Evolutionary conservation across 2,329 filamentous ascomycete species (phyloP).

Genomic region (Didymella sp.): DNA sequence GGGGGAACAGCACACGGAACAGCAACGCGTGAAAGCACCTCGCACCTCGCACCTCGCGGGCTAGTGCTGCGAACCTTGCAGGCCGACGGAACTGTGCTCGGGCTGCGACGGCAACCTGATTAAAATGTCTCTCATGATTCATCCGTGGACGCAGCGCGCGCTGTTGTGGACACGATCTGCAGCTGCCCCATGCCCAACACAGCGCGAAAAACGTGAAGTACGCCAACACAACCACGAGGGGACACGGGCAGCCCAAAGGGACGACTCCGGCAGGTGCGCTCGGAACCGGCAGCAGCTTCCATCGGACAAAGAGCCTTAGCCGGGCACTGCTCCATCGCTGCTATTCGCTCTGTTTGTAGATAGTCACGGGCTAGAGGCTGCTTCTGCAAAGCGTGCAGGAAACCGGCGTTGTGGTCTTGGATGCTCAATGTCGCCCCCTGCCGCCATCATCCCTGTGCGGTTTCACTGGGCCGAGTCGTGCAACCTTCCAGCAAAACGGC

Average conservation of each 20-base stretch:
- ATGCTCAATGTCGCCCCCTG: slow-evolving; percentile 3
- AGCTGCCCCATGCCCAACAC: slow-evolving; percentile 13
- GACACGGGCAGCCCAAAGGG: background rate
- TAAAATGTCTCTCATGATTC: slow-evolving; percentile 17
- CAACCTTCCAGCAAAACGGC: slow-evolving; percentile 12
- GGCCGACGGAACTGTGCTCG: slow-evolving; percentile 2
- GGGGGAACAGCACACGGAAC: slow-evolving; percentile 1
- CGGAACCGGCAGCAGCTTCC: slow-evolving; percentile 13
- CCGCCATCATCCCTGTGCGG: slow-evolving; percentile 10
- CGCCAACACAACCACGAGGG: slow-evolving; percentile 9
- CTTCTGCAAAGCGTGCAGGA: slow-evolving; percentile 17
- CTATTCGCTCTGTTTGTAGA: slow-evolving; percentile 12
- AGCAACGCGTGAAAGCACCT: slow-evolving; percentile 4
- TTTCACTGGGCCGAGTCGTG: slow-evolving; percentile 15
- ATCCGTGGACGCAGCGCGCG: slow-evolving; percentile 14
- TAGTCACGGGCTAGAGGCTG: slow-evolving; percentile 15
- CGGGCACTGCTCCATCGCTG: background rate
- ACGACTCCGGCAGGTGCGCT: background rate
- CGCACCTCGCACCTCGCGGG: background rate
- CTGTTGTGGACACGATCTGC: slow-evolving; percentile 20
- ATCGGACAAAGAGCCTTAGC: slow-evolving; percentile 1
- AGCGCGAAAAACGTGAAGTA: slow-evolving; percentile 14
- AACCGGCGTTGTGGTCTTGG: slow-evolving; percentile 14
- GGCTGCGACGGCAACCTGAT: slow-evolving; percentile 10
- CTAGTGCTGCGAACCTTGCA: slow-evolving; percentile 16